Percentiles rank a stretch among this genome's conserved stretches.
Conservation (phyloP, 2,329 filamentous ascomycete species). For the Venturia aucupariae region DNA sequence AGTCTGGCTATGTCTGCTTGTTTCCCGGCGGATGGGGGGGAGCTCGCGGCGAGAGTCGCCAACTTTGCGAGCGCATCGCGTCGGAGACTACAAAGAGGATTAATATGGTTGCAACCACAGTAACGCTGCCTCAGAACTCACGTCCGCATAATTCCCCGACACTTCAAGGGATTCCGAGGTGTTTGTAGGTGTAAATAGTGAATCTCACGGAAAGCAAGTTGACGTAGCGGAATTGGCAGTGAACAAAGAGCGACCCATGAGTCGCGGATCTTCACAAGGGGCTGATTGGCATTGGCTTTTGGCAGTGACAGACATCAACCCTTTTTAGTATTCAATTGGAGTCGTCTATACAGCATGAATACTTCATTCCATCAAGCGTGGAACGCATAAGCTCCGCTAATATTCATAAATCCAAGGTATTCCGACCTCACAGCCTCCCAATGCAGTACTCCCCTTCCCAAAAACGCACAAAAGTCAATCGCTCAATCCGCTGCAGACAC, state of each 20-base stretch:
- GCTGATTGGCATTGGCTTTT: neutral
- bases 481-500: conserved; percentile 10
- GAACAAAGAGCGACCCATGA: neutral
- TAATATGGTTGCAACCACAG: neutral
- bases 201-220: neutral
- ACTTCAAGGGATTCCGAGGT: neutral
- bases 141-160: neutral
- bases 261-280: conserved; percentile 2
- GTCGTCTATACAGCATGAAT: neutral
- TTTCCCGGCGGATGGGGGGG: conserved; percentile 20
- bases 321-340: neutral
- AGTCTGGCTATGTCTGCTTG: conserved; percentile 33
- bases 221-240: neutral
- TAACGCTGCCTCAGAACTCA: neutral
- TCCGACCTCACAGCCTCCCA: neutral
- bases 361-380: neutral
- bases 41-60: conserved; percentile 36
- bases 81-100: conserved; percentile 25
- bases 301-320: neutral
- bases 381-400: neutral
- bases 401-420: neutral
- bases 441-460: conserved; percentile 5
- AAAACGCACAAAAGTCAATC: neutral
- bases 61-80: conserved; percentile 43
- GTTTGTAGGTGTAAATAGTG: neutral